Evolutionary conservation across 257 asterid species (phyloP).

Genomic region (Jacaranda copaia): DNA sequence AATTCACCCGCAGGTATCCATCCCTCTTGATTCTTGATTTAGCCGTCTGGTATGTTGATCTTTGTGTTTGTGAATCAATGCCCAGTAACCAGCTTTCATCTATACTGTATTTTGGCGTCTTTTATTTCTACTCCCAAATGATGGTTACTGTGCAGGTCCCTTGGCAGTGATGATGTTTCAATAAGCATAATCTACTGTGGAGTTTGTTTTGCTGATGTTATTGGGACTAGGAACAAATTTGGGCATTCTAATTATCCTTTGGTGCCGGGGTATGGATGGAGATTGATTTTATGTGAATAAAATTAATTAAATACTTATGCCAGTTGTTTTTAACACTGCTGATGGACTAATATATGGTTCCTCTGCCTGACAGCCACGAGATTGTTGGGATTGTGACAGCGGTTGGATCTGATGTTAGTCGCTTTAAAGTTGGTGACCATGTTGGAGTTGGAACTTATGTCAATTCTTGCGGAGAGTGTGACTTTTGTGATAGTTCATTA

Average conservation of each 20-base stretch:
- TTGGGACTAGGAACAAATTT: conserved; percentile 65
- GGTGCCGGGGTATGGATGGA: conserved; percentile 81
- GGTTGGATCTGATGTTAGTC: too few relatives aligned
- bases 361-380: too few relatives aligned
- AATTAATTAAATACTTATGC: neutral
- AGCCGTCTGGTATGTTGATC: neutral
- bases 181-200: conserved; percentile 74
- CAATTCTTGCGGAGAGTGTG: too few relatives aligned
- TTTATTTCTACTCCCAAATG: neutral
- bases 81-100: neutral
- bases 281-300: neutral
- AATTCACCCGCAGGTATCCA: conserved; percentile 72
- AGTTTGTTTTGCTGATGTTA: conserved; percentile 85
- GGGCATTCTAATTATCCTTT: conserved; percentile 81
- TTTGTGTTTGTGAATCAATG: neutral
- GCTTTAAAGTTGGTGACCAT: too few relatives aligned
- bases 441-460: too few relatives aligned
- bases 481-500: too few relatives aligned
- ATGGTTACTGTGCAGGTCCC: conserved; percentile 53
- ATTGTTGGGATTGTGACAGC: too few relatives aligned
- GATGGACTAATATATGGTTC: too few relatives aligned
- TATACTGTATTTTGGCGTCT: neutral
- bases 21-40: neutral
- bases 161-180: conserved; percentile 72
- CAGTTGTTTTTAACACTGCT: too few relatives aligned